Percentiles rank a stretch among this genome's conserved stretches.
phyloP scores from a whole-genome alignment of 2,329 filamentous ascomycete species.

The Aspergillus latus region DNA sequence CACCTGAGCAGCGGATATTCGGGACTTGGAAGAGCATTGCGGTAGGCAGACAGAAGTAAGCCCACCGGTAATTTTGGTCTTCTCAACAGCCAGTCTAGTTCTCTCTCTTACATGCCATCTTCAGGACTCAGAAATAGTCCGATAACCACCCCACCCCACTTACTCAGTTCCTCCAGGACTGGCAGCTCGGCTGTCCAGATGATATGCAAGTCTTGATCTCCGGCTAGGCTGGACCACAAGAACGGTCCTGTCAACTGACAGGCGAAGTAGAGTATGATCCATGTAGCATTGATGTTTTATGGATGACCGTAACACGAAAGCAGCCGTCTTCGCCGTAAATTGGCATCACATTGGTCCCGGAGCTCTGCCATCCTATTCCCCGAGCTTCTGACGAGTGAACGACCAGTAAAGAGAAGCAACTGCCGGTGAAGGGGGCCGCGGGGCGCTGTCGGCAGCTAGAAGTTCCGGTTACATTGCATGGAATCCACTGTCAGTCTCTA shows the following conservation, averaged over 20 bases:
- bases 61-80: neutral
- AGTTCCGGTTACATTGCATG: constrained; percentile 25
- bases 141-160: neutral
- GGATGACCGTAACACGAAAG: constrained; percentile 19
- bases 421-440: neutral
- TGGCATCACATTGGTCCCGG: constrained; percentile 9
- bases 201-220: constrained; percentile 3
- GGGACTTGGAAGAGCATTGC: neutral
- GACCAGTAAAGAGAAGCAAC: constrained; percentile 9
- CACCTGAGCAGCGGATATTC: neutral
- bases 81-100: neutral
- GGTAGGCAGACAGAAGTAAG: neutral
- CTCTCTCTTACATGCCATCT: neutral
- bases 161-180: neutral
- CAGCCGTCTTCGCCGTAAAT: constrained; percentile 5
- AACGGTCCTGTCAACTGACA: constrained; percentile 5
- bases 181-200: neutral
- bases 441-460: constrained; percentile 8
- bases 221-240: neutral
- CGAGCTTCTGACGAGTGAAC: neutral
- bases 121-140: neutral
- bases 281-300: constrained; percentile 19
- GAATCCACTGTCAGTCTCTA: neutral
- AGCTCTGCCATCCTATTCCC: neutral
- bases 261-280: constrained; percentile 8